Conservation (phyloP, 305 asterid species). For the Caryopteris hybrid region DNA sequence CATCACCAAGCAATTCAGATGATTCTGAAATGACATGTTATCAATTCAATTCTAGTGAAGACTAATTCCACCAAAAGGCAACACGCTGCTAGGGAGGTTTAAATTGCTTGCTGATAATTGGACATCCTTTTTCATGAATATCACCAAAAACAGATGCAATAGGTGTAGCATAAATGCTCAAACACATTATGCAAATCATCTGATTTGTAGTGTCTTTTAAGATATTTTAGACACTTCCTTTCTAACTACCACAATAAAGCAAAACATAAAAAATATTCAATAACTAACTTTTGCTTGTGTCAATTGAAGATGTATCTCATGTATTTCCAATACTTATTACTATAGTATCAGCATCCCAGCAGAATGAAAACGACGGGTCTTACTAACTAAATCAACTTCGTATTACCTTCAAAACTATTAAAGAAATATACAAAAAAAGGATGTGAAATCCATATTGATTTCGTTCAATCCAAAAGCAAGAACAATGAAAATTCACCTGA, state of each 20-base stretch:
- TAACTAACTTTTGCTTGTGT: neutral
- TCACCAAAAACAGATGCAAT: slow-evolving; percentile 2
- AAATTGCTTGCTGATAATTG: neutral
- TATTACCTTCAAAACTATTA: neutral
- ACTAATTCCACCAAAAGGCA: neutral
- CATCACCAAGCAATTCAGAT: slow-evolving; percentile 3
- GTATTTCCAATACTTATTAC: neutral
- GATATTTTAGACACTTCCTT: neutral
- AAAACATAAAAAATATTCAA: neutral
- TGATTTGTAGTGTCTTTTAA: neutral
- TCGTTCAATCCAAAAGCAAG: neutral
- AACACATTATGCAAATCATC: slow-evolving; percentile 2
- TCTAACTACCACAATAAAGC: neutral
- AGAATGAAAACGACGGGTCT: neutral
- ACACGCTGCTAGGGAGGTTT: neutral
- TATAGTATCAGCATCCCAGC: neutral
- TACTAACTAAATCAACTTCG: neutral
- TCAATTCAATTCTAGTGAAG: neutral
- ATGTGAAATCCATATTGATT: neutral
- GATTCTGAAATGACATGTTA: slow-evolving; percentile 5
- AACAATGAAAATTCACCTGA: slow-evolving; percentile 41
- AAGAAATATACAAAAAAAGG: neutral
- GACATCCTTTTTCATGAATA: neutral
- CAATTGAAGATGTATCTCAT: neutral
- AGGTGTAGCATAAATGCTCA: neutral